Evolutionary conservation across 2,329 filamentous ascomycete genomes (phyloP).

Genomic region (Eurotiales sp.): DNA sequence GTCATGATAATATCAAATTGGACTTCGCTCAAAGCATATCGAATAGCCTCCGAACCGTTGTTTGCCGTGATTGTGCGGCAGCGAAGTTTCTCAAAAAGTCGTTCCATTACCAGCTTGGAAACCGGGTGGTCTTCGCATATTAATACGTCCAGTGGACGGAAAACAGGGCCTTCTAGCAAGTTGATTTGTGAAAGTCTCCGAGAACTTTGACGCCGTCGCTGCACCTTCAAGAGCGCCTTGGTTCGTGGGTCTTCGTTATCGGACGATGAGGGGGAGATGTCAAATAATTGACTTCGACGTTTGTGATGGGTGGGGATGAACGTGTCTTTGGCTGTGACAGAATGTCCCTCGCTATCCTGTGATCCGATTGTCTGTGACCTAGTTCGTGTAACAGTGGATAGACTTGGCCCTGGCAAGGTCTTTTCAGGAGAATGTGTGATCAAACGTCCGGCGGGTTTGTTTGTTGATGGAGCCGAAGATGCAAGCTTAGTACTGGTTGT

Average conservation of each 20-base stretch:
- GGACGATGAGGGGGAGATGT: conserved; percentile 94
- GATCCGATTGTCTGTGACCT: conserved; percentile 92
- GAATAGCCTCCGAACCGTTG: conserved; percentile 85
- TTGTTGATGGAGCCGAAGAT: conserved; percentile 54
- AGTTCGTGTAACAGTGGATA: conserved; percentile 61
- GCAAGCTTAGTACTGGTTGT: conserved; percentile 48
- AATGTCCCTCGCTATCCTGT: conserved; percentile 70
- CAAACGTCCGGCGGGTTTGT: conserved; percentile 39
- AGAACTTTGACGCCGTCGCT: conserved; percentile 92
- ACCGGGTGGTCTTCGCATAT: conserved; percentile 98
- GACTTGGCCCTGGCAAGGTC: conserved; percentile 52
- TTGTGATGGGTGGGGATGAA: conserved; percentile 73
- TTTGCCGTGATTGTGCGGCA: conserved; percentile 90
- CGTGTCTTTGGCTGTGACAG: conserved; percentile 60
- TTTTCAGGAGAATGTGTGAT: conserved; percentile 57
- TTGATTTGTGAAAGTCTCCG: conserved; percentile 88
- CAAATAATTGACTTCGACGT: conserved; percentile 87
- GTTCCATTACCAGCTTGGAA: conserved; percentile 97
- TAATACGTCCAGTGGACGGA: conserved; percentile 85
- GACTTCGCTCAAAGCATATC: conserved; percentile 93
- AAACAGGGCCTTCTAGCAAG: conserved; percentile 76
- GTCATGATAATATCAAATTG: conserved; percentile 99
- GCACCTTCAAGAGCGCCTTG: conserved; percentile 85
- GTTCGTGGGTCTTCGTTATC: conserved; percentile 94
- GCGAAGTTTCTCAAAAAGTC: conserved; percentile 87